phyloP scores from a whole-genome alignment of 2,329 filamentous ascomycete genomes.

The Parafenestella ontariensis region DNA sequence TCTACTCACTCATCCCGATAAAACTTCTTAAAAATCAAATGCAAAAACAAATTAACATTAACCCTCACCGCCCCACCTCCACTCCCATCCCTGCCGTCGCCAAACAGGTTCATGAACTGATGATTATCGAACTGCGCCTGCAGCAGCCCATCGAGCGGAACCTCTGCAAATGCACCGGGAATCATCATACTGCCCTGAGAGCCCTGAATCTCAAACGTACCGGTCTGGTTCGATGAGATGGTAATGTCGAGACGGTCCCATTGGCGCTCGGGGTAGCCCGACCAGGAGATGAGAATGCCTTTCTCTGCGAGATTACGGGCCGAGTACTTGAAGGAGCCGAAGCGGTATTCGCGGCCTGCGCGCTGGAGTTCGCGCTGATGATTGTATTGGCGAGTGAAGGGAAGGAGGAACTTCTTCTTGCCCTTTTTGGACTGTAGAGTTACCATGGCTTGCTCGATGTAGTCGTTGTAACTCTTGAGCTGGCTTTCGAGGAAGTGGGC shows the following conservation, averaged over 20 bases:
- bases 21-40: slow-evolving; percentile 99
- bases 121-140: slow-evolving; percentile 97
- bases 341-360: slow-evolving; percentile 91
- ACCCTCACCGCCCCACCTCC: slow-evolving; percentile 67
- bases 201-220: slow-evolving; percentile 91
- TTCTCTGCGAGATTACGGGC: slow-evolving; percentile 88
- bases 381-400: slow-evolving; percentile 98
- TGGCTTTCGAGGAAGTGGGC: slow-evolving; percentile 93
- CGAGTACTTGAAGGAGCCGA: slow-evolving; percentile 97
- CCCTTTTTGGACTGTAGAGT: slow-evolving; percentile 97
- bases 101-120: slow-evolving; percentile 93
- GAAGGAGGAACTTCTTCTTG: slow-evolving; percentile 91
- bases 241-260: slow-evolving; percentile 95
- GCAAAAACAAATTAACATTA: slow-evolving; percentile 95
- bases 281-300: slow-evolving; percentile 92
- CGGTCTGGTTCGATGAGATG: slow-evolving; percentile 91
- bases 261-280: slow-evolving; percentile 79
- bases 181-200: slow-evolving; percentile 93
- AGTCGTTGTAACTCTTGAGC: slow-evolving; percentile 97
- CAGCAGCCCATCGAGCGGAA: slow-evolving; percentile 90
- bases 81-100: slow-evolving; percentile 33
- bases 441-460: slow-evolving; percentile 97
- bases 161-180: slow-evolving; percentile 85
- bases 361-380: slow-evolving; percentile 95
- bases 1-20: slow-evolving; percentile 61